Conservation (phyloP, 805 yeast species). For the Lipomyces yamadae region DNA sequence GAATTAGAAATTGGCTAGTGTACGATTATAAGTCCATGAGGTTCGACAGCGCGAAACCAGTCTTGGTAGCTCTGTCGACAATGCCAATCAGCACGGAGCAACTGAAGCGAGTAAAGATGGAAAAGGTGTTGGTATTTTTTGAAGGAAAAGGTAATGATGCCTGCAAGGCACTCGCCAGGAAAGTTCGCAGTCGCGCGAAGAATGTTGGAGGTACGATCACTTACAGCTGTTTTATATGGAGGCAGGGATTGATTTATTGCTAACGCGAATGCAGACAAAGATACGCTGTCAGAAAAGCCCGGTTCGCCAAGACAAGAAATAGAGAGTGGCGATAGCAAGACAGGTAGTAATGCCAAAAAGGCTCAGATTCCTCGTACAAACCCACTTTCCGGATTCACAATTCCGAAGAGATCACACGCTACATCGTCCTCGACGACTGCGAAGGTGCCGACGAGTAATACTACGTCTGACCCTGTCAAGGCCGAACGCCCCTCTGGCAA, state of each 20-base stretch:
- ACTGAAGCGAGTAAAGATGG: conserved; percentile 32
- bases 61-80: conserved; percentile 24
- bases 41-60: conserved; percentile 24
- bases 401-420: conserved; percentile 19
- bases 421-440: conserved; percentile 7
- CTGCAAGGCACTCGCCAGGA: conserved; percentile 26
- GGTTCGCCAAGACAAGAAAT: background rate
- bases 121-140: conserved; percentile 32
- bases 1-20: conserved; percentile 38
- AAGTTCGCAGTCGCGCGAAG: conserved; percentile 26
- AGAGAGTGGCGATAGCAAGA: background rate
- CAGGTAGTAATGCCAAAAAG: conserved; percentile 6
- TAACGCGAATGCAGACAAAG: conserved; percentile 3
- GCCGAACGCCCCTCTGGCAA: conserved; percentile 17
- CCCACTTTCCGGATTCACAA: conserved; percentile 19
- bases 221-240: background rate
- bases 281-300: conserved; percentile 13
- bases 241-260: background rate
- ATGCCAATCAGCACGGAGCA: conserved; percentile 33
- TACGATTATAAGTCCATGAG: conserved; percentile 36
- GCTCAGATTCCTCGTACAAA: conserved; percentile 6
- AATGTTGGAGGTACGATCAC: conserved; percentile 9
- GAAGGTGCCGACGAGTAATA: background rate
- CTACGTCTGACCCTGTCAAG: background rate
- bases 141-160: conserved; percentile 30